phyloP scores from a whole-genome alignment of 495 filamentous ascomycete genomes.

The Rusavskia elegans region DNA sequence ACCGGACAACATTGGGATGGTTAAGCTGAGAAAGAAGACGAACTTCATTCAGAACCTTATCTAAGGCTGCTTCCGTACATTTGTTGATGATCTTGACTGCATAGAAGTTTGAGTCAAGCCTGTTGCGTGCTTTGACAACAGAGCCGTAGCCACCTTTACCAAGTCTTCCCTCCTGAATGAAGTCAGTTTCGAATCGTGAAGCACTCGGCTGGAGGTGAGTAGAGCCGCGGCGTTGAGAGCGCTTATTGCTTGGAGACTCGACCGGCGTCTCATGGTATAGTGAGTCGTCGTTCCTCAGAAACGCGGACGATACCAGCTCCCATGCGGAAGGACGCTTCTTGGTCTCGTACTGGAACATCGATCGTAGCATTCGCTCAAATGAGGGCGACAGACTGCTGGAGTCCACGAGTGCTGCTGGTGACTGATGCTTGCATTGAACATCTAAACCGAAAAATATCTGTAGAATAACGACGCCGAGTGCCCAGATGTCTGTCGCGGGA shows the following conservation, averaged over 20 bases:
- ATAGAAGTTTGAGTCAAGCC: conserved; percentile 82
- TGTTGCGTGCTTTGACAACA: conserved; percentile 92
- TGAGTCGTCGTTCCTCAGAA: conserved; percentile 48
- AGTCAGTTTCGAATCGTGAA: conserved; percentile 75
- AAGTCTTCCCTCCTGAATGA: conserved; percentile 71
- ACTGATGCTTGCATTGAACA: conserved; percentile 58
- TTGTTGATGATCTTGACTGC: conserved; percentile 93
- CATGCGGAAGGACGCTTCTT: conserved; percentile 81
- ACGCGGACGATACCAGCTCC: conserved; percentile 77
- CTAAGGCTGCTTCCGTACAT: conserved; percentile 59
- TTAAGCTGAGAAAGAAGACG: conserved; percentile 80
- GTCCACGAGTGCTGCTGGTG: conserved; percentile 49
- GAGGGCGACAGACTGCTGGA: conserved; percentile 54
- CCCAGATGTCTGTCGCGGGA: conserved; percentile 87
- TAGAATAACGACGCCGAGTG: conserved; percentile 73
- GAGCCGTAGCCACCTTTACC: conserved; percentile 93
- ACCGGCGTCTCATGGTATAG: conserved; percentile 13
- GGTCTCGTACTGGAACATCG: conserved; percentile 66
- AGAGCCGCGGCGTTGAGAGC: conserved; percentile 31
- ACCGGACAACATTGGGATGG: conserved; percentile 89
- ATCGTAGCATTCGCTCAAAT: conserved; percentile 60
- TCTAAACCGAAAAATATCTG: conserved; percentile 89
- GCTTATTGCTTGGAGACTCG: conserved; percentile 3
- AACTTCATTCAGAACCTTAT: conserved; percentile 81
- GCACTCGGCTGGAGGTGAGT: conserved; percentile 23